Evolutionary conservation across 495 filamentous ascomycete genomes (phyloP).

Genomic region (Staphylotrichum tortipilum): DNA sequence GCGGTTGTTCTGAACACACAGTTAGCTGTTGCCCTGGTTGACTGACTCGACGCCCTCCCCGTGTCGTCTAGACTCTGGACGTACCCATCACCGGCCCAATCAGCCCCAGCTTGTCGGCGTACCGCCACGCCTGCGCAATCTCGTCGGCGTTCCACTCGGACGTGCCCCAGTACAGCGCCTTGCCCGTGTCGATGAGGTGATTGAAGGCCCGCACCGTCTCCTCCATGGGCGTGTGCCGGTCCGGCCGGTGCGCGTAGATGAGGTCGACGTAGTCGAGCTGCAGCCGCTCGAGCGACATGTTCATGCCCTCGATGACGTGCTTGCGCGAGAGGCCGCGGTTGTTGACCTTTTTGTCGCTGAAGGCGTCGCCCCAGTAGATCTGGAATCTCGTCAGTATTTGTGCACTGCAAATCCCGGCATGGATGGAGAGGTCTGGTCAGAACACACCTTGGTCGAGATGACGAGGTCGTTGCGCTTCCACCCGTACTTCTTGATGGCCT

Average conservation of each 20-base stretch:
- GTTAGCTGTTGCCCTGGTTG: too few species aligned
- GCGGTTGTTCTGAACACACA: slow-evolving; percentile 39
- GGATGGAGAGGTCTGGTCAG: not conserved
- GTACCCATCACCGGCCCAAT: slow-evolving; percentile 45
- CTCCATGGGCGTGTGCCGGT: slow-evolving; percentile 66
- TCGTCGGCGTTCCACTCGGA: slow-evolving; percentile 48
- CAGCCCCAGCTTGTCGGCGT: slow-evolving; percentile 49
- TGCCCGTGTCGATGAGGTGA: slow-evolving; percentile 56
- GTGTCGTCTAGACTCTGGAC: too few species aligned
- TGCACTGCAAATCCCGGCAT: too few species aligned
- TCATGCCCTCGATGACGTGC: slow-evolving; percentile 61
- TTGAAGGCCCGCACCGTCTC: slow-evolving; percentile 71
- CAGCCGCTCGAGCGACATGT: slow-evolving; percentile 52
- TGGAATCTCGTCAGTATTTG: not conserved
- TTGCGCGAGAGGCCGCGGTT: slow-evolving; percentile 58
- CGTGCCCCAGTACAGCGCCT: slow-evolving; percentile 65
- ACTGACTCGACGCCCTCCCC: too few species aligned
- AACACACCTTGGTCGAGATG: slow-evolving; percentile 51
- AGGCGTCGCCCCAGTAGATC: slow-evolving; percentile 55
- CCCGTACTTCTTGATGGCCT: slow-evolving; percentile 46
- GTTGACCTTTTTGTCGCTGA: slow-evolving; percentile 45
- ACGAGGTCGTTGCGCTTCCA: slow-evolving; percentile 65
- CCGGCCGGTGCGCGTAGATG: slow-evolving; percentile 67
- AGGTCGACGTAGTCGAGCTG: slow-evolving; percentile 62
- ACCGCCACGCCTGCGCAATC: slow-evolving; percentile 46